Evolutionary conservation across 306 rosid genomes (phyloP).

Genomic region (Trichosanthes truncata): DNA sequence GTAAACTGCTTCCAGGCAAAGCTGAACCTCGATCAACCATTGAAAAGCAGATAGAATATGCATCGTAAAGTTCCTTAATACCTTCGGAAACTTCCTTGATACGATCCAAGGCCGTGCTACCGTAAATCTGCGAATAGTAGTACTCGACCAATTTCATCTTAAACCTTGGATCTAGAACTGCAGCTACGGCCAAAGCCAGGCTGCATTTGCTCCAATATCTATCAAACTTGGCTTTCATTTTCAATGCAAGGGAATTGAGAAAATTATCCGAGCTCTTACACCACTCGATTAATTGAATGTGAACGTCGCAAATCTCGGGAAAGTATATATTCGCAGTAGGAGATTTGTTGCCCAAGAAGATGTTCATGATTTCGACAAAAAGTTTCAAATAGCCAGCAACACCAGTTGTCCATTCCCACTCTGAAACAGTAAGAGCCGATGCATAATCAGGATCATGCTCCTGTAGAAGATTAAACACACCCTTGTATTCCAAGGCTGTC

Average conservation of each 20-base stretch:
- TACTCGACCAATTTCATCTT: slow-evolving; percentile 93
- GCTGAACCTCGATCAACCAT: slow-evolving; percentile 88
- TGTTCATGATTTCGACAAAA: slow-evolving; percentile 59
- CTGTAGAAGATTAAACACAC: slow-evolving; percentile 55
- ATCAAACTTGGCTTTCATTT: slow-evolving; percentile 78
- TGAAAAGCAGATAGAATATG: slow-evolving; percentile 70
- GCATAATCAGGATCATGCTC: slow-evolving; percentile 54
- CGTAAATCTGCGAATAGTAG: slow-evolving; percentile 88
- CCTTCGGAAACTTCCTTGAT: slow-evolving; percentile 85
- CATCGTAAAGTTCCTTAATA: slow-evolving; percentile 71
- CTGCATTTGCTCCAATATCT: slow-evolving; percentile 94
- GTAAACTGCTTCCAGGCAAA: slow-evolving; percentile 73
- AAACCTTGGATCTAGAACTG: slow-evolving; percentile 86
- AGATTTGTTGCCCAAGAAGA: slow-evolving; percentile 49
- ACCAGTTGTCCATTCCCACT: slow-evolving; percentile 67
- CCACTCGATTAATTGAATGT: slow-evolving; percentile 80
- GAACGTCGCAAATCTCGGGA: slow-evolving; percentile 87
- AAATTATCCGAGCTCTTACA: slow-evolving; percentile 68
- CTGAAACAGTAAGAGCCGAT: slow-evolving; percentile 50
- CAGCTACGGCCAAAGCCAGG: slow-evolving; percentile 74
- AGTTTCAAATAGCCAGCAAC: slow-evolving; percentile 63
- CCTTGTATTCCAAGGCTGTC: slow-evolving; percentile 63
- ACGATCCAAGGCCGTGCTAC: slow-evolving; percentile 76
- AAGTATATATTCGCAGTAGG: slow-evolving; percentile 74
- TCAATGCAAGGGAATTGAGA: slow-evolving; percentile 55